phyloP scores from a whole-genome alignment of 1,284 basidiomycete species.

The Cutaneotrichosporon sp. region DNA sequence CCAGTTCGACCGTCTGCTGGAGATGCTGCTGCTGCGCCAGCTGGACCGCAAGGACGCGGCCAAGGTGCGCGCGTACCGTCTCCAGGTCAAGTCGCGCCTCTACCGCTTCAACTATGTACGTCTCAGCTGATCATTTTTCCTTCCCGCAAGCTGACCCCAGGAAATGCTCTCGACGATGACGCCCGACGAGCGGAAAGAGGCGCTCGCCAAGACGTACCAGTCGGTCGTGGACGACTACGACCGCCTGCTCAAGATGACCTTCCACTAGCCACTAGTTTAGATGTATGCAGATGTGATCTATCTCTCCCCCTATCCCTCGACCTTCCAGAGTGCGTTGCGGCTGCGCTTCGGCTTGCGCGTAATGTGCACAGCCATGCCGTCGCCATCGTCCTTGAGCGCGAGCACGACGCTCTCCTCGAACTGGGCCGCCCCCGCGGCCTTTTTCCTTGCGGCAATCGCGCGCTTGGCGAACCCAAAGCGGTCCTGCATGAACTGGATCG shows the following conservation, averaged over 20 bases:
- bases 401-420: conserved; percentile 74
- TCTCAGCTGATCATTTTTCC: too few species aligned
- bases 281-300: conserved; percentile 43
- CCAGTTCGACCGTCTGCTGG: conserved; percentile 87
- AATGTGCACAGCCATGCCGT: conserved; percentile 75
- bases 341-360: conserved; percentile 71
- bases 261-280: conserved; percentile 27
- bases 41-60: conserved; percentile 66
- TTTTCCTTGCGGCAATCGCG: conserved; percentile 75
- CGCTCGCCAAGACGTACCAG: conserved; percentile 91
- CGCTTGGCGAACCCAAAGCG: conserved; percentile 88
- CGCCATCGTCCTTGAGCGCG: conserved; percentile 69
- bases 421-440: conserved; percentile 60
- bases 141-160: conserved; percentile 58
- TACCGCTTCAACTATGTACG: conserved; percentile 92
- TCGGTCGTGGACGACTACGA: conserved; percentile 83
- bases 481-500: conserved; percentile 65
- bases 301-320: conserved; percentile 72
- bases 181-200: conserved; percentile 78
- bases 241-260: conserved; percentile 66
- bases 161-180: conserved; percentile 84
- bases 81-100: conserved; percentile 87
- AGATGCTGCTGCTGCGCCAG: conserved; percentile 82
- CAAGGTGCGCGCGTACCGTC: conserved; percentile 66
- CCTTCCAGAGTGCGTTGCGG: conserved; percentile 76